Evolutionary conservation across 169 alveolate species (phyloP), one percentile per base, ranked within the genome.

Genomic region (Plasmodium gallinaceum): DNA sequence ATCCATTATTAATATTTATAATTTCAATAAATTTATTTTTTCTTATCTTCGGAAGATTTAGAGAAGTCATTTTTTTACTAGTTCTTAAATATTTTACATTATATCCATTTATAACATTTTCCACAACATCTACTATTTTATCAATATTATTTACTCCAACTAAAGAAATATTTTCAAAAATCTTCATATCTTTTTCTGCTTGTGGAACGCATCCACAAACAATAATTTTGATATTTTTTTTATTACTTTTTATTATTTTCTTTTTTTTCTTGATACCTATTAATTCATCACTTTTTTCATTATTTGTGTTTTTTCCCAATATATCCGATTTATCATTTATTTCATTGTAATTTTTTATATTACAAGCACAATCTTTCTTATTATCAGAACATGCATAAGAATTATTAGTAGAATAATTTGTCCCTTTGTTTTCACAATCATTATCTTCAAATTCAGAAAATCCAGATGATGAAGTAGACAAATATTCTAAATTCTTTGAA

Each of bases 41-140:
- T 54, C 99, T 94, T n/a, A 99, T 98, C 93, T 99, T 99, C 20
- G 99, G 99, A 66, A 99, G 93, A 60, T 96, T 98, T 66, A 98
- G 88, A 0, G 98, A 93, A 14, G 99, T 99, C 86, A 98, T 74
- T 20, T 9, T 93, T 88, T 97, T 97, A 0, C 51, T 12, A 69
- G 95, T 96, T 39, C 96, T 96, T 64, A 98, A 92, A 52, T 97
- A 93, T 60, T 94, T 94, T 18, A 98, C 98, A 51, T 92, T 87
- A 92, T 97, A 95, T 6, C 99, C 99, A 75, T 97, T 95, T 45
- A 98, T 88, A 22, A 99, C 96, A 90, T 97, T 97, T 94, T 98
- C 99, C 2, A 98, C 99, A 18, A 97, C 99, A 74, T 98, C 99
- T 54, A 98, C 99, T 20, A 98, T 96, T 54, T 92, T 75, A 74